Evolutionary conservation across 2,329 filamentous ascomycete species (phyloP).

Genomic region (Fusarium illudens): DNA sequence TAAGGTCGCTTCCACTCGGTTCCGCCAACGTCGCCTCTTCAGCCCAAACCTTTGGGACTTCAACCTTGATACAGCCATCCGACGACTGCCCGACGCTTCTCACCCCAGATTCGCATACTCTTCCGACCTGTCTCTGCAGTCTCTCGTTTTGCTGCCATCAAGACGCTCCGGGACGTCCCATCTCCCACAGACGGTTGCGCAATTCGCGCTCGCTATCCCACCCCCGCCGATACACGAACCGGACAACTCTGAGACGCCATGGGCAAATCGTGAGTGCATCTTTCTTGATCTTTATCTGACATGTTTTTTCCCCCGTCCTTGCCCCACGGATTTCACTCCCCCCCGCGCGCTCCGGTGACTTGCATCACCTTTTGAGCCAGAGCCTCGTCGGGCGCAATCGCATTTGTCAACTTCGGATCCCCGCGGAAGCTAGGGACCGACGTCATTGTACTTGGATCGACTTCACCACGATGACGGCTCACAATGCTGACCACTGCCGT

Average conservation of each 20-base stretch:
- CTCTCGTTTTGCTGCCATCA: conserved; percentile 15
- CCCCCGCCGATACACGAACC: conserved; percentile 19
- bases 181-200: conserved; percentile 33
- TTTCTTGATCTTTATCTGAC: background rate
- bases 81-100: conserved; percentile 14
- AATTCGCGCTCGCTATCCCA: conserved; percentile 38
- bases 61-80: conserved; percentile 7
- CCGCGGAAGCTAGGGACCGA: conserved; percentile 32
- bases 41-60: conserved; percentile 8
- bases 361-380: conserved; percentile 17
- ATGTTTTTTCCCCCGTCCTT: background rate
- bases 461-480: conserved; percentile 12
- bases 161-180: conserved; percentile 11
- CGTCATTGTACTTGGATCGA: conserved; percentile 36
- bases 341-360: conserved; percentile 1
- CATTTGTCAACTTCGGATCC: conserved; percentile 34
- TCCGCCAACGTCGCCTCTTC: conserved; percentile 27
- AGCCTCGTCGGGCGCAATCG: conserved; percentile 30
- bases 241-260: conserved; percentile 43
- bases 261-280: conserved; percentile 64
- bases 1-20: conserved; percentile 20
- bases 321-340: background rate
- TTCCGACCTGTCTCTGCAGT: conserved; percentile 3
- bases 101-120: background rate
- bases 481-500: conserved; percentile 33